A percentile compares a stretch with the other conserved stretches of the same genome.
phyloP scores from a whole-genome alignment of 2,329 filamentous ascomycete genomes.

The Mycosphaerelloides madeirae region DNA sequence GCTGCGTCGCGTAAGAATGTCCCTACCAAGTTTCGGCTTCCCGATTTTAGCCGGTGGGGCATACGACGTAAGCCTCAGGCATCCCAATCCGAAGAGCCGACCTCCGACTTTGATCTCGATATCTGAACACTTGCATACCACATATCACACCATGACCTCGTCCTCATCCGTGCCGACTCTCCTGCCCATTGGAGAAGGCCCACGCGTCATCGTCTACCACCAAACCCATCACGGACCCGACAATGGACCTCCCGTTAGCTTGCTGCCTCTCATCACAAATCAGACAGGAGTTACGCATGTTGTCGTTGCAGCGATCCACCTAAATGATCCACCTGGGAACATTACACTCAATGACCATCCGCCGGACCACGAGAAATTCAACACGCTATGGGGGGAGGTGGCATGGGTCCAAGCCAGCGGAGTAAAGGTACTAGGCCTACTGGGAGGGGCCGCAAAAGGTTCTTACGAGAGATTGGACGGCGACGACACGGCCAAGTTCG shows the following conservation, averaged over 20 bases:
- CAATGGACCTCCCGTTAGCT: slow-evolving; percentile 51
- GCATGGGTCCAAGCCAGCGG: slow-evolving; percentile 65
- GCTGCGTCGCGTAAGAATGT: no score
- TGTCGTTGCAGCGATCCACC: slow-evolving; percentile 79
- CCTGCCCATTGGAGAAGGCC: slow-evolving; percentile 34
- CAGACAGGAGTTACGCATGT: slow-evolving; percentile 69
- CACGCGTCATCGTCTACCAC: slow-evolving; percentile 54
- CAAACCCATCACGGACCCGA: slow-evolving; percentile 59
- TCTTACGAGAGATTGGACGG: slow-evolving; percentile 58
- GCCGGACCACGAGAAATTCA: slow-evolving; percentile 59
- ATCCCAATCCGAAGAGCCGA: no score
- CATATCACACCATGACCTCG: no score
- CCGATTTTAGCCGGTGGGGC: no score
- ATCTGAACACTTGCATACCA: no score
- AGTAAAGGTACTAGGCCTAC: slow-evolving; percentile 77
- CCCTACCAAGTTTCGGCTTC: no score
- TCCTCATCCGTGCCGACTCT: slow-evolving; percentile 13
- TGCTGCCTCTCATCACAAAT: slow-evolving; percentile 57
- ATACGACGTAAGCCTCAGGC: no score
- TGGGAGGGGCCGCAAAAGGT: slow-evolving; percentile 78
- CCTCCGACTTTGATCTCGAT: no score
- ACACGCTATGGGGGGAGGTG: slow-evolving; percentile 74
- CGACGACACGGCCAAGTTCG: slow-evolving; percentile 60
- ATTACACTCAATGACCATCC: slow-evolving; percentile 77
- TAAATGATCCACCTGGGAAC: slow-evolving; percentile 63